A percentile compares a stretch with the other conserved stretches of the same genome.
These are phyloP conservation scores for Naganishia kalamii DNA, from an alignment of 768 basidiomycete genomes.

Conservation along the genomic window DNA sequence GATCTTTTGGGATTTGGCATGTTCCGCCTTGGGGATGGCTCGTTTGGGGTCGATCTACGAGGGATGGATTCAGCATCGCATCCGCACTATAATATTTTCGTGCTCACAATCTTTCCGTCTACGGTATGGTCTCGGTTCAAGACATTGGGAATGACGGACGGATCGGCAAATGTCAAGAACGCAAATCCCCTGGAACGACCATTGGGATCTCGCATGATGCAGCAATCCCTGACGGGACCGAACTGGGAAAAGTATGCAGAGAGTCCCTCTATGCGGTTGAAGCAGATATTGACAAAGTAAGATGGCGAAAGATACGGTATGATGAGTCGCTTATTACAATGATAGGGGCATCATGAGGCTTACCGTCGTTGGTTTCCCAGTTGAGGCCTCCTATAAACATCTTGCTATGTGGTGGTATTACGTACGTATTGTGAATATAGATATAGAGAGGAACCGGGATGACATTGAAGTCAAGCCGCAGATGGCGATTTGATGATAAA, in stretches of 20 bases:
- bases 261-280: constrained; percentile 49
- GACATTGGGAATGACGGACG: constrained; percentile 86
- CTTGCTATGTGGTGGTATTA: constrained; percentile 58
- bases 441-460: too few species aligned
- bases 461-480: too few species aligned
- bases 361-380: constrained; percentile 99
- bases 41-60: constrained; percentile 96
- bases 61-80: neutral
- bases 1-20: constrained; percentile 72
- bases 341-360: constrained; percentile 30
- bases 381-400: constrained; percentile 99
- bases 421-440: neutral
- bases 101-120: constrained; percentile 91
- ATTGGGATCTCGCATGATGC: constrained; percentile 94
- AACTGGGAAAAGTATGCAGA: constrained; percentile 86
- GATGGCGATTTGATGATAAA: neutral
- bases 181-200: constrained; percentile 96
- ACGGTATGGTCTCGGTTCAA: constrained; percentile 91
- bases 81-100: constrained; percentile 12
- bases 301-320: neutral
- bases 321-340: neutral
- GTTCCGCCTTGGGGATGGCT: constrained; percentile 93
- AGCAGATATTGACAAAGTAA: neutral
- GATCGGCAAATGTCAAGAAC: constrained; percentile 91
- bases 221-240: constrained; percentile 93